Evolutionary conservation across 169 alveolate genomes (phyloP), one percentile per base, ranked within the genome.

Genomic region (Plasmodium coatneyi): DNA sequence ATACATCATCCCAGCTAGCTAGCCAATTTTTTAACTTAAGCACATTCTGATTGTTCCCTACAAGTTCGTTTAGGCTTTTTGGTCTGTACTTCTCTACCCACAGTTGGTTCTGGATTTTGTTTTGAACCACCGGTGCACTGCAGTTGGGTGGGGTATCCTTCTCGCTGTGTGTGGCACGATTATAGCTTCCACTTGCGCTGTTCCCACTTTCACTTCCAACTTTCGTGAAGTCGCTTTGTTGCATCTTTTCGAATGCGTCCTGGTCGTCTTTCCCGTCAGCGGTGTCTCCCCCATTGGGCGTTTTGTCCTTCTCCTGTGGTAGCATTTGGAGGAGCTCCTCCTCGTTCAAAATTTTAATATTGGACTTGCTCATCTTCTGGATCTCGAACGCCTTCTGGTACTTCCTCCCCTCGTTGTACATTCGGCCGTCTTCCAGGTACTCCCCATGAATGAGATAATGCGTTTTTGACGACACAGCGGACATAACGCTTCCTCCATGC

Each of bases 71-170:
- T 9, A 98, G 54, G 43, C 94, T 92, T 70, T 87, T 92, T n/a
- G 99, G 99, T 34, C 97, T 95, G 95, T 99, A 98, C 96, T 98
- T 98, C 52, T 98, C 99, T 9, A 99, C 97, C 99, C 99, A 98
- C 71, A 99, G 94, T 12, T 94, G 95, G 28, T 86, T 81, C 7
- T 41, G 76, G 0, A 74, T 54, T 34, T 71, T 9, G 12, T 49
- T 34, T 6, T 54, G 54, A 0, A 28, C 74, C 49, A 22, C 80
- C 16, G 83, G n/a, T n/a, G 70, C 25, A 32, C 52, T 32, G 28
- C 52, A 5, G 79, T 56, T 19, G 1, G 49, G 12, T 41, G 25
- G 2, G 19, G 12, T 19, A 28, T 71, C 30, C 72, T 52, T 6
- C 54, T 70, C 60, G 60, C 46, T 46, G 52, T 74, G 41, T 19